phyloP scores from a whole-genome alignment of 257 asterid species.

The Buddleja alternifolia region DNA sequence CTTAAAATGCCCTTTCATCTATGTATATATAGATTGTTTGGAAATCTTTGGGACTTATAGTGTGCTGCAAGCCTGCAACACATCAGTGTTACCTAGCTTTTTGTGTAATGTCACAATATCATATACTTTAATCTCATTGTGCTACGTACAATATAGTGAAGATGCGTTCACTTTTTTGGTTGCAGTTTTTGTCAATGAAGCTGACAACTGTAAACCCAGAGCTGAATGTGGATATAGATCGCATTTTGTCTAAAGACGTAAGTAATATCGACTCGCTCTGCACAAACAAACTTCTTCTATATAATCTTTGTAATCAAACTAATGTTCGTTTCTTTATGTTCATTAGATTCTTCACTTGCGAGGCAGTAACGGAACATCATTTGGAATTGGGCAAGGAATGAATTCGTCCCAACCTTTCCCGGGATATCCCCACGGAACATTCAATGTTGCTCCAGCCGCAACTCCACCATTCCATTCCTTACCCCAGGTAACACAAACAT shows the following conservation, averaged over 20 bases:
- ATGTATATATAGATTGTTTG: neutral
- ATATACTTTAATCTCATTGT: neutral
- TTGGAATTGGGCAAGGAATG: conserved; percentile 54
- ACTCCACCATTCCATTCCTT: conserved; percentile 52
- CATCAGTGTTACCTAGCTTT: too few species aligned
- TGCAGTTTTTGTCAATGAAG: conserved; percentile 92
- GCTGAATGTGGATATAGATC: conserved; percentile 64
- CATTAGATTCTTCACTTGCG: conserved; percentile 69
- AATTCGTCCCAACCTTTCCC: conserved; percentile 56
- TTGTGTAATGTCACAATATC: too few species aligned
- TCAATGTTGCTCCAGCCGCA: conserved; percentile 43
- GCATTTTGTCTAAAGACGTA: conserved; percentile 75
- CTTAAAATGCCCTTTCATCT: too few species aligned
- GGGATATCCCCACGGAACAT: conserved; percentile 56
- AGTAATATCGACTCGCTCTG: conserved; percentile 28
- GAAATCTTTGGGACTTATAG: neutral
- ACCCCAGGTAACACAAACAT: conserved; percentile 57
- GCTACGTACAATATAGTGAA: neutral
- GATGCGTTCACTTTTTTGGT: conserved; percentile 19
- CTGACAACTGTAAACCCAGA: conserved; percentile 88
- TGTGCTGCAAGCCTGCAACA: too few species aligned
- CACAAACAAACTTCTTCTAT: neutral
- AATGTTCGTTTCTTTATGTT: conserved; percentile 14
- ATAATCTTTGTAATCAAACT: neutral
- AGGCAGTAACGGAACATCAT: conserved; percentile 46